Percentiles rank a stretch among this genome's conserved stretches.
Conservation (phyloP, 805 yeast species). For the Naumovozyma dairenensis region DNA sequence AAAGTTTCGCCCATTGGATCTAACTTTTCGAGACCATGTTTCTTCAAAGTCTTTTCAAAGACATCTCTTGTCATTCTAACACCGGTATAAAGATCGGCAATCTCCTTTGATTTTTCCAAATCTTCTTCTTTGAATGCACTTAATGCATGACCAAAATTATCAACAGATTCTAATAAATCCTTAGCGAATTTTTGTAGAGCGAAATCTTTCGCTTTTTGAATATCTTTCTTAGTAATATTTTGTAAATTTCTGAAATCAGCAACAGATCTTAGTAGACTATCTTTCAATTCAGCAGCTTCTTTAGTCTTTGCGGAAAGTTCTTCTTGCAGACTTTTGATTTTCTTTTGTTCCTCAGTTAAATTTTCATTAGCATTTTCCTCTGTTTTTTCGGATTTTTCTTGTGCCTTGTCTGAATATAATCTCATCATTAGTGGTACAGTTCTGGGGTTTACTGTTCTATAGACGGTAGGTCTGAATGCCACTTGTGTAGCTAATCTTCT, state of each 20-base stretch:
- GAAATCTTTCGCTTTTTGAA: conserved; percentile 78
- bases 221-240: conserved; percentile 79
- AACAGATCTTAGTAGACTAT: conserved; percentile 68
- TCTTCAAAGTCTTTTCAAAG: conserved; percentile 70
- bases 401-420: conserved; percentile 20
- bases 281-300: conserved; percentile 74
- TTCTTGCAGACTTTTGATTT: conserved; percentile 34
- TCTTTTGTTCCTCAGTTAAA: conserved; percentile 19
- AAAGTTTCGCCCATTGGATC: conserved; percentile 78
- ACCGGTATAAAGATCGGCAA: conserved; percentile 74
- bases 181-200: conserved; percentile 88
- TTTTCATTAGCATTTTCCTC: conserved; percentile 9
- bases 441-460: neutral
- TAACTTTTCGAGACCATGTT: conserved; percentile 71
- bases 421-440: conserved; percentile 6
- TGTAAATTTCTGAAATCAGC: conserved; percentile 92
- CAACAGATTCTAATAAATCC: conserved; percentile 81
- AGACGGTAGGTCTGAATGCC: conserved; percentile 1
- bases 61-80: conserved; percentile 82
- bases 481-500: conserved; percentile 2
- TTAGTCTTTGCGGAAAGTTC: conserved; percentile 54
- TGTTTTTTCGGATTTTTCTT: conserved; percentile 12
- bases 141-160: conserved; percentile 82
- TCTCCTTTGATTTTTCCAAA: conserved; percentile 47
- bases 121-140: conserved; percentile 59